phyloP scores from a whole-genome alignment of 2,329 filamentous ascomycete species.

The Alternaria alternata region DNA sequence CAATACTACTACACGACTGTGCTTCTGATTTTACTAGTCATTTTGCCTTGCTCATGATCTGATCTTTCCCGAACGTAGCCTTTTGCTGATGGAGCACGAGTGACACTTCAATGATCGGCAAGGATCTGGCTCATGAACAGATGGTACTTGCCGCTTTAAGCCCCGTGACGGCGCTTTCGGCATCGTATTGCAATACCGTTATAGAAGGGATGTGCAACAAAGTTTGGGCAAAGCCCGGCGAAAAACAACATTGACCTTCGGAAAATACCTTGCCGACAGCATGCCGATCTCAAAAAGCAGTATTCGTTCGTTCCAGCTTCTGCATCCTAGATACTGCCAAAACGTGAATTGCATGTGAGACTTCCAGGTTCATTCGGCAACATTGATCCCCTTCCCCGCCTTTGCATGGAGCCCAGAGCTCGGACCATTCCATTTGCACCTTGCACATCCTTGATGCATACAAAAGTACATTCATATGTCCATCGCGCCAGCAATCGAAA shows the following conservation, averaged over 20 bases:
- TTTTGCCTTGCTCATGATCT: constrained; percentile 1
- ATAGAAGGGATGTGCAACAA: constrained; percentile 2
- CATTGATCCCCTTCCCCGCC: constrained; percentile 1
- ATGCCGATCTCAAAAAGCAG: constrained; percentile 3
- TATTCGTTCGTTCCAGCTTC: constrained; percentile 2
- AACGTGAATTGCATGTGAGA: constrained; percentile 3
- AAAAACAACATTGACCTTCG: constrained; percentile 7
- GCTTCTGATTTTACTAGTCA: constrained; percentile 9
- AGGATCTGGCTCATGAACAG: constrained; percentile 22
- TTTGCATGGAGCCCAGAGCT: background rate
- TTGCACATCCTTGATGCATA: constrained; percentile 4
- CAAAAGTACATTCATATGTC: background rate
- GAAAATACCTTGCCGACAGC: constrained; percentile 7
- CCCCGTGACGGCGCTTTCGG: constrained; percentile 4
- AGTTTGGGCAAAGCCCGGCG: background rate
- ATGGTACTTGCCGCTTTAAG: constrained; percentile 26
- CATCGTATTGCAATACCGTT: constrained; percentile 12
- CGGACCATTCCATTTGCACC: background rate
- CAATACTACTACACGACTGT: constrained; percentile 11
- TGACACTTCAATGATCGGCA: constrained; percentile 13
- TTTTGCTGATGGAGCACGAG: constrained; percentile 8
- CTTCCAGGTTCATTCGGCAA: background rate
- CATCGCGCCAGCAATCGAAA: background rate
- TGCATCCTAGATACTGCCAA: constrained; percentile 1
- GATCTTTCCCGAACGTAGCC: constrained; percentile 1